Conservation (phyloP, 2,329 filamentous ascomycete genomes). For the Berkeleyomyces basicola region DNA sequence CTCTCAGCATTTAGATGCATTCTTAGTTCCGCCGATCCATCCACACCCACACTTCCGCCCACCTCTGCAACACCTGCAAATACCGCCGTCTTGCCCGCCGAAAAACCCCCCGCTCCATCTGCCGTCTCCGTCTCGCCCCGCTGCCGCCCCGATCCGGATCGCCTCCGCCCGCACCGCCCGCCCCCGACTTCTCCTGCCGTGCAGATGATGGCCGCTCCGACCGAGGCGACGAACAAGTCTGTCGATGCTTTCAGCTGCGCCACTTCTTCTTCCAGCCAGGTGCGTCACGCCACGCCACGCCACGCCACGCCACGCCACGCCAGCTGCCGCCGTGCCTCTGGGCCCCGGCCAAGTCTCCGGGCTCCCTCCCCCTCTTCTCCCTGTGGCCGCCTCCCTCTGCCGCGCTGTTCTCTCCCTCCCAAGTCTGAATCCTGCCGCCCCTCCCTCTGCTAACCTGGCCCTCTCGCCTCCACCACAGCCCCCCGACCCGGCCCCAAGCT, state of each 20-base stretch:
- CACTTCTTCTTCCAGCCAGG: conserved; percentile 7
- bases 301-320: background rate
- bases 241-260: conserved; percentile 11
- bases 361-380: background rate
- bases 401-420: background rate
- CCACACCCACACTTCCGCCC: background rate
- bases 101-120: background rate
- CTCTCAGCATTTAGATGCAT: background rate
- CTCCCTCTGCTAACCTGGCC: background rate
- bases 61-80: background rate
- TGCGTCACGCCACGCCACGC: conserved; percentile 3
- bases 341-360: background rate
- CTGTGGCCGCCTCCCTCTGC: background rate
- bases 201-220: conserved; percentile 12
- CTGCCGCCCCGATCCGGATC: conserved; percentile 1
- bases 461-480: background rate
- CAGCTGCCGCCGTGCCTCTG: background rate
- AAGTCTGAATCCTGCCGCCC: background rate
- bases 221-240: conserved; percentile 11
- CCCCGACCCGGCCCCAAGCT: no score
- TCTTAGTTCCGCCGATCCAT: background rate
- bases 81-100: background rate
- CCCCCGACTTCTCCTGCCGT: background rate
- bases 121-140: background rate
- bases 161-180: conserved; percentile 5